Conservation (phyloP, 2,329 filamentous ascomycete genomes). For the Xylaria sp. region DNA sequence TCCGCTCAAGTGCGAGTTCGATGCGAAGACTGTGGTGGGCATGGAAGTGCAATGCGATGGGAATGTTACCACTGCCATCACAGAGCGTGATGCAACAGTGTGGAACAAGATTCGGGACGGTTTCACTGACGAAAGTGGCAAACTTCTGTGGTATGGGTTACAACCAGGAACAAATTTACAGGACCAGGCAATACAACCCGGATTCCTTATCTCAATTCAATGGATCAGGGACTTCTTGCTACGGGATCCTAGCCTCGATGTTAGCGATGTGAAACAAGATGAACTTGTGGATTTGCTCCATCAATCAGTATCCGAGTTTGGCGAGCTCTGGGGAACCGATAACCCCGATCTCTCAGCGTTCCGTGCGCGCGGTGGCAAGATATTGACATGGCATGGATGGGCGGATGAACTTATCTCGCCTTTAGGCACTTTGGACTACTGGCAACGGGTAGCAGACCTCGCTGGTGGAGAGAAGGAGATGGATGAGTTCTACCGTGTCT, state of each 20-base stretch:
- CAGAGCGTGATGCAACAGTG: constrained; percentile 38
- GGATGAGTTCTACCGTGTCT: constrained; percentile 63
- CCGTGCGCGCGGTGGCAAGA: constrained; percentile 53
- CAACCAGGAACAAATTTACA: constrained; percentile 23
- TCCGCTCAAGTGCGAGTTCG: constrained; percentile 56
- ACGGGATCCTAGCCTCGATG: constrained; percentile 43
- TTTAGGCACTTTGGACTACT: constrained; percentile 50
- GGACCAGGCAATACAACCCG: constrained; percentile 34
- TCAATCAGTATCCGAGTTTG: constrained; percentile 39
- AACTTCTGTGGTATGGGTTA: constrained; percentile 40
- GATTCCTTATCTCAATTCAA: constrained; percentile 35
- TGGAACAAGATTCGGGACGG: constrained; percentile 42
- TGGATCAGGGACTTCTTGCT: constrained; percentile 46
- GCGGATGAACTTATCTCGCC: constrained; percentile 54
- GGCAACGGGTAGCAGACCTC: constrained; percentile 44
- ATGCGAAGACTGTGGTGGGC: constrained; percentile 55
- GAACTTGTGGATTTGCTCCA: constrained; percentile 42
- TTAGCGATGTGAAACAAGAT: constrained; percentile 48
- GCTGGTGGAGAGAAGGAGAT: constrained; percentile 45
- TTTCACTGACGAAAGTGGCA: constrained; percentile 33
- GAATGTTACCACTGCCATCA: constrained; percentile 48
- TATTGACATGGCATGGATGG: constrained; percentile 57
- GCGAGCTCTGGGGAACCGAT: constrained; percentile 46
- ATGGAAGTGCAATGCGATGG: constrained; percentile 46
- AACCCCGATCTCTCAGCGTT: constrained; percentile 48